Percentiles rank a stretch among this genome's conserved stretches.
These are phyloP conservation scores for Sarocladium kiliense DNA, from an alignment of 2,329 filamentous ascomycete genomes.

Conservation along the genomic window DNA sequence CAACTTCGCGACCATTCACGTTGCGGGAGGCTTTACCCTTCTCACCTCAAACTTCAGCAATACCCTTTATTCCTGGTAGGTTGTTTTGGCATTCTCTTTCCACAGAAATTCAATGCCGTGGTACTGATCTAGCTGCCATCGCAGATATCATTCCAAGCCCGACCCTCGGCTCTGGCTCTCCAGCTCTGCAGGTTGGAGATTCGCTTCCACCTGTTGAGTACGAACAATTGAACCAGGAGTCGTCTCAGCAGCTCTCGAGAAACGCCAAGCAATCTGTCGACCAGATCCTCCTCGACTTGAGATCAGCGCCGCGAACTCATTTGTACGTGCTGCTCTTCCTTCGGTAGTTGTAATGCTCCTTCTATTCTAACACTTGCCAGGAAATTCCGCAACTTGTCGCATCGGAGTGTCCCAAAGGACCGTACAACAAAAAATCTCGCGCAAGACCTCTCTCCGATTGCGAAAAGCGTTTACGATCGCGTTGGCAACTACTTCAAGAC, in stretches of 20 bases:
- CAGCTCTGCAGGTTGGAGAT: conserved; percentile 44
- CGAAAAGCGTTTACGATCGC: conserved; percentile 34
- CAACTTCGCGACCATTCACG: conserved; percentile 44
- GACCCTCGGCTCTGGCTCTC: conserved; percentile 50
- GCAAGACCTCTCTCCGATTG: conserved; percentile 44
- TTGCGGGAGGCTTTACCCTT: conserved; percentile 76
- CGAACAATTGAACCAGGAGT: conserved; percentile 67
- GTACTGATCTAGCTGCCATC: background rate
- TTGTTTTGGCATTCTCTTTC: background rate
- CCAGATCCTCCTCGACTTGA: conserved; percentile 70
- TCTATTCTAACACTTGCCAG: background rate
- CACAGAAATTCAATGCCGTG: background rate
- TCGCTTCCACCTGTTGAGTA: conserved; percentile 51
- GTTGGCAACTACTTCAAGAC: conserved; percentile 35
- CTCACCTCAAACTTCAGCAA: conserved; percentile 74
- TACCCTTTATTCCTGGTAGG: conserved; percentile 72
- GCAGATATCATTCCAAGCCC: conserved; percentile 63
- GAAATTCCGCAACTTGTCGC: background rate
- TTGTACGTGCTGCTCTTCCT: conserved; percentile 55
- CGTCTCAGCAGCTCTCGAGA: conserved; percentile 54
- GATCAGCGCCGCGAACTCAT: conserved; percentile 63
- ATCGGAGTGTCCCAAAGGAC: background rate
- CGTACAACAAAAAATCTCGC: conserved; percentile 23
- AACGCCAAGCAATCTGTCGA: conserved; percentile 66
- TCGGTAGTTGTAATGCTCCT: too few relatives aligned